Evolutionary conservation across 768 basidiomycete species (phyloP).

Genomic region (Coprinopsis cinerea): DNA sequence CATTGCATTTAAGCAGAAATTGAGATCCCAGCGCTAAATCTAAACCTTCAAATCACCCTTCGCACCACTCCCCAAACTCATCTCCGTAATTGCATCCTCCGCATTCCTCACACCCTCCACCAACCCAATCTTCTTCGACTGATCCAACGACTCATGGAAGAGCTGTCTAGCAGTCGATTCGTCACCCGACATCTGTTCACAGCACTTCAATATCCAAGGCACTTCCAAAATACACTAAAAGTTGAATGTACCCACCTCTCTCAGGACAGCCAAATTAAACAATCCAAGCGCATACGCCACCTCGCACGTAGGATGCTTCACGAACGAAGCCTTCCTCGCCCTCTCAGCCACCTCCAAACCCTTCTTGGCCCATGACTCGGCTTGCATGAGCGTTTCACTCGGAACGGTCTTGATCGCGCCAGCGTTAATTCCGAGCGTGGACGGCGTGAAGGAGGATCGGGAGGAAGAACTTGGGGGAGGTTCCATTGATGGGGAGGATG

Average conservation of each 20-base stretch:
- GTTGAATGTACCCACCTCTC: slow-evolving; percentile 32
- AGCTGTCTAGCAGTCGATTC: slow-evolving; percentile 26
- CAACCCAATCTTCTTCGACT: slow-evolving; percentile 31
- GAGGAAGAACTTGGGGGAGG: no score
- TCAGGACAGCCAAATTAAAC: slow-evolving; percentile 56
- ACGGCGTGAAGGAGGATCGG: no score
- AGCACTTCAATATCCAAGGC: neutral
- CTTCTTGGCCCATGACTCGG: slow-evolving; percentile 59
- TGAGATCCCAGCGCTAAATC: no score
- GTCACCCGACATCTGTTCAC: slow-evolving; percentile 33
- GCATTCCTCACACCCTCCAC: slow-evolving; percentile 13
- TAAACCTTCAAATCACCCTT: no score
- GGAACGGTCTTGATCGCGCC: slow-evolving; percentile 13
- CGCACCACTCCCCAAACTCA: no score
- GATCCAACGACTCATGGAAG: slow-evolving; percentile 28
- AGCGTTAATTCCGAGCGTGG: neutral
- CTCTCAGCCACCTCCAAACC: slow-evolving; percentile 26
- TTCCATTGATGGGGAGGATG: no score
- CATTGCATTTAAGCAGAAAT: no score
- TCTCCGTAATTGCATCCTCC: slow-evolving; percentile 4
- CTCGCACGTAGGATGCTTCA: slow-evolving; percentile 38
- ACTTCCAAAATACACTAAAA: neutral
- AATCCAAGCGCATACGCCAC: slow-evolving; percentile 49
- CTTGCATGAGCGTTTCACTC: slow-evolving; percentile 33
- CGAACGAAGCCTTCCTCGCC: slow-evolving; percentile 19